A percentile compares a stretch with the other conserved stretches of the same genome.
phyloP scores from a whole-genome alignment of 768 basidiomycete genomes.

The Grammothele lineata region DNA sequence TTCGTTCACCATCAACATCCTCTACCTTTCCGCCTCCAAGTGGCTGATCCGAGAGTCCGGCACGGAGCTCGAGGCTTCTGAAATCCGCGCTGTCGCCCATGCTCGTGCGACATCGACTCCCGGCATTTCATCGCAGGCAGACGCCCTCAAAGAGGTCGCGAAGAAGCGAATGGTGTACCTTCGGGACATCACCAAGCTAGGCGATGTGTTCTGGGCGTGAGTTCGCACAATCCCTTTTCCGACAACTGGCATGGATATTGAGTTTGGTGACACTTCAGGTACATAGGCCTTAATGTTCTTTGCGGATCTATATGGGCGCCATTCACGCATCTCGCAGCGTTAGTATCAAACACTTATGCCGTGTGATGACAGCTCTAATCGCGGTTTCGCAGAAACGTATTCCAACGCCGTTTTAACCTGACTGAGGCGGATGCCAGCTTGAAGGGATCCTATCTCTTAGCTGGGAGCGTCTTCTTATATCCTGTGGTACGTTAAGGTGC shows the following conservation, averaged over 20 bases:
- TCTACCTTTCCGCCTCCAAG: slow-evolving; percentile 60
- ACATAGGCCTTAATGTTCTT: slow-evolving; percentile 70
- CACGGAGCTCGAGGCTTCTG: slow-evolving; percentile 60
- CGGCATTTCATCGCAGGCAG: slow-evolving; percentile 48
- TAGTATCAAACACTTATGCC: slow-evolving; percentile 20
- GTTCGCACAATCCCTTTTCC: slow-evolving; percentile 15
- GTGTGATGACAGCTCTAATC: background rate
- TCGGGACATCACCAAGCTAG: slow-evolving; percentile 57
- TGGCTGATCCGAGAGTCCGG: slow-evolving; percentile 62
- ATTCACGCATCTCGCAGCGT: slow-evolving; percentile 75
- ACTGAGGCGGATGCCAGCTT: slow-evolving; percentile 56
- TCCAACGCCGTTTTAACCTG: slow-evolving; percentile 62
- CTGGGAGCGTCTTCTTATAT: slow-evolving; percentile 65
- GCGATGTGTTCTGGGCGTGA: slow-evolving; percentile 78
- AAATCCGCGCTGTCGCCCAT: slow-evolving; percentile 52
- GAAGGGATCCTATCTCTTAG: slow-evolving; percentile 67
- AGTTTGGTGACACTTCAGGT: too few relatives aligned
- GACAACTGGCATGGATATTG: background rate
- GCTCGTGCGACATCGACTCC: slow-evolving; percentile 1
- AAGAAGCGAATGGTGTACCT: slow-evolving; percentile 61
- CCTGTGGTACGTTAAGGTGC: slow-evolving; percentile 47
- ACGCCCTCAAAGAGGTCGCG: slow-evolving; percentile 61
- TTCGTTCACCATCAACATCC: slow-evolving; percentile 64
- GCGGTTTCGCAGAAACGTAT: slow-evolving; percentile 52
- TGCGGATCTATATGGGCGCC: slow-evolving; percentile 78